Evolutionary conservation across 1,284 basidiomycete species (phyloP).

Genomic region (Marasmius sp.): DNA sequence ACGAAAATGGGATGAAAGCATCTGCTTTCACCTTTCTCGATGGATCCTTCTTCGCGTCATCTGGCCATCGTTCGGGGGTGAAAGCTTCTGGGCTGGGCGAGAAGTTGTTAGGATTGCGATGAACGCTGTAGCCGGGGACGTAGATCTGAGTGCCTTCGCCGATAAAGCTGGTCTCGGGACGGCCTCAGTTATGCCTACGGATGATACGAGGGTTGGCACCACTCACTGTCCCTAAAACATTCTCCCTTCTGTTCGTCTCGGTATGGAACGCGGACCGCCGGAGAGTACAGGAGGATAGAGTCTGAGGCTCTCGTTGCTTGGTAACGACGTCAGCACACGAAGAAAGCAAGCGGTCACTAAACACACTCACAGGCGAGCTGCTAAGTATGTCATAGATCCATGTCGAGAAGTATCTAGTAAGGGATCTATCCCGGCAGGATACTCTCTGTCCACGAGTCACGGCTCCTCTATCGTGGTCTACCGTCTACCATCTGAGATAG

Average conservation of each 20-base stretch:
- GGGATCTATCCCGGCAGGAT: neutral
- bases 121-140: neutral
- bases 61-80: neutral
- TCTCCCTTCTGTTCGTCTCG: neutral
- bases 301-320: neutral
- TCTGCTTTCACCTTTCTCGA: neutral
- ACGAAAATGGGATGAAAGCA: conserved; percentile 33
- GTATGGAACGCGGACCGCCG: neutral
- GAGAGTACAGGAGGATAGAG: neutral
- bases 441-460: conserved; percentile 1
- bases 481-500: conserved; percentile 32
- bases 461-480: no score
- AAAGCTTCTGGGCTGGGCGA: neutral
- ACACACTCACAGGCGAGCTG: neutral
- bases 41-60: neutral
- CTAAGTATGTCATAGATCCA: neutral
- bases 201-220: no score
- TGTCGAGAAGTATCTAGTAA: neutral
- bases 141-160: neutral
- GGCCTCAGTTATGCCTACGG: neutral
- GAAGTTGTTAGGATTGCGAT: neutral
- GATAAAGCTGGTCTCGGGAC: neutral
- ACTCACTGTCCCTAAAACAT: neutral
- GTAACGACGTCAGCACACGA: no score
- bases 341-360: no score